These are phyloP conservation scores for Vicia sativa DNA, from an alignment of 306 rosid species.

Conservation along the genomic window DNA sequence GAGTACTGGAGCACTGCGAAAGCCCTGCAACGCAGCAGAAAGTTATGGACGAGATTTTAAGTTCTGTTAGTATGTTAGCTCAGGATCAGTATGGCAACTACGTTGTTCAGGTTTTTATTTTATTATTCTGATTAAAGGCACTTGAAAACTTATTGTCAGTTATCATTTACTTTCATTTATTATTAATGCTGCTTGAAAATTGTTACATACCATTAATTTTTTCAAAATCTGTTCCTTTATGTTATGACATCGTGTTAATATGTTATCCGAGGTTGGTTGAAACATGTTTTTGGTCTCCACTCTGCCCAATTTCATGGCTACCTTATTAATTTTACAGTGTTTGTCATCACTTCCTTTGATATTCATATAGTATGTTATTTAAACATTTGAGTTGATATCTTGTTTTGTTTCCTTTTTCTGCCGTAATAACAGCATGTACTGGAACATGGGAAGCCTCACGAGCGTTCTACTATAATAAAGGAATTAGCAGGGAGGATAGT, in stretches of 20 bases:
- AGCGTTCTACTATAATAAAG: conserved; percentile 82
- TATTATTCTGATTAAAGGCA: conserved; percentile 15
- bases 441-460: conserved; percentile 92
- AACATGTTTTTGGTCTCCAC: conserved; percentile 4
- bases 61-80: conserved; percentile 63
- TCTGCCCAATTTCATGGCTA: background rate
- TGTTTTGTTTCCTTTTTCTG: background rate
- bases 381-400: conserved; percentile 17
- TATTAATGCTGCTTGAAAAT: background rate
- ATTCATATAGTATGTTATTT: background rate
- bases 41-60: conserved; percentile 79
- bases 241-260: background rate
- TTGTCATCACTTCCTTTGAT: background rate
- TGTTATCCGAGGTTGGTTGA: background rate
- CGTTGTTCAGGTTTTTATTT: conserved; percentile 81
- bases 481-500: conserved; percentile 90
- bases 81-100: conserved; percentile 98
- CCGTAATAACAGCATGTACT: conserved; percentile 65
- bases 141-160: background rate
- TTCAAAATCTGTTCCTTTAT: background rate
- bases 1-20: conserved; percentile 88
- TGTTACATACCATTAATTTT: background rate
- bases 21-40: conserved; percentile 68
- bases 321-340: background rate
- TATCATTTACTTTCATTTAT: background rate